These are phyloP conservation scores for Pistacia integerrima DNA, from an alignment of 345 rosid species.

Conservation along the genomic window DNA sequence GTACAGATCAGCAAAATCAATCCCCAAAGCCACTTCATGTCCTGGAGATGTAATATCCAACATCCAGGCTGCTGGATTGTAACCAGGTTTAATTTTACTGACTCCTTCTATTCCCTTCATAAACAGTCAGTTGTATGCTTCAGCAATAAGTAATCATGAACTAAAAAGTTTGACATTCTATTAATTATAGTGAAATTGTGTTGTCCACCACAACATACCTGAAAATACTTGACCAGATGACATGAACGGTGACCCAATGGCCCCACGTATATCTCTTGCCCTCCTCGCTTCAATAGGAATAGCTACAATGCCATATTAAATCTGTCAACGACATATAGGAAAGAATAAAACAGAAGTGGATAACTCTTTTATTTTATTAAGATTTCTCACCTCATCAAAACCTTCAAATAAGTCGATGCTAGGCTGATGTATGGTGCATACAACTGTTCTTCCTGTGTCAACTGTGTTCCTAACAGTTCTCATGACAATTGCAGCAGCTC, in stretches of 20 bases:
- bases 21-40: conserved; percentile 60
- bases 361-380: background rate
- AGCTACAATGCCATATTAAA: conserved; percentile 42
- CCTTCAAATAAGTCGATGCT: conserved; percentile 51
- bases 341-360: background rate
- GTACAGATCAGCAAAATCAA: conserved; percentile 64
- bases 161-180: background rate
- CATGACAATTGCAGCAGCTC: conserved; percentile 61
- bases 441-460: conserved; percentile 54
- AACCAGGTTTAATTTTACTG: conserved; percentile 62
- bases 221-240: conserved; percentile 62
- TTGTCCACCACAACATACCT: conserved; percentile 39
- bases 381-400: conserved; percentile 47
- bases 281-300: conserved; percentile 74
- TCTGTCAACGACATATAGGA: background rate
- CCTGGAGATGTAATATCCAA: conserved; percentile 60
- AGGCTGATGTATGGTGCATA: conserved; percentile 58
- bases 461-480: conserved; percentile 56
- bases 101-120: conserved; percentile 59
- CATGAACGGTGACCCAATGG: conserved; percentile 70
- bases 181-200: background rate
- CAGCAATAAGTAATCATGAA: background rate
- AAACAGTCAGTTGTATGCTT: background rate
- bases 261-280: conserved; percentile 78
- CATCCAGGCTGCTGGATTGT: conserved; percentile 95